Evolutionary conservation across 2,329 filamentous ascomycete genomes (phyloP), one percentile per base, ranked within the genome.

Genomic region (Xylariaceae sp.): DNA sequence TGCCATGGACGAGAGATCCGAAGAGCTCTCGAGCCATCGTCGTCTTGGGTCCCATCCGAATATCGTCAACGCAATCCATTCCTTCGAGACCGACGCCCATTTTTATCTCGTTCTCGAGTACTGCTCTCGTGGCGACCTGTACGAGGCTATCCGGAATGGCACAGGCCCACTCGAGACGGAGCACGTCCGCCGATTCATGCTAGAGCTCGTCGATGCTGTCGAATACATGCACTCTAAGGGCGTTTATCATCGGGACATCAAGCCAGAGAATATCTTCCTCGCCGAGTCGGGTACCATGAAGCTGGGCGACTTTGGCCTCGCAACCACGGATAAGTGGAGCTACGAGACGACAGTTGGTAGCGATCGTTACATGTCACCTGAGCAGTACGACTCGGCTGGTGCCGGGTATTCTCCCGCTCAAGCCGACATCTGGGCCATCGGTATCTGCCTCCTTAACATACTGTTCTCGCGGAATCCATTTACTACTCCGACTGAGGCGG

Each of bases 241-340:
- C 50, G 78, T 97, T 59, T 96, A 88, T 63, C 92, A 98, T 61
- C 86, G 92, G 46, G 92, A 98, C 64, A 96, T 98, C 77, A 98
- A 98, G 70, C 92, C 92, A 0, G 92, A 98, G 74, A 98, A 98
- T 71, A 95, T 98, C 64, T 97, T 98, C 63, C 74, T 98, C 48
- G 85, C 82, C 43, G 78, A 89, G 44, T 78, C 83, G 51, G 90
- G 90, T 38, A 76, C 83, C 27, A 85, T 97, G 85, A 98, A 98
- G 69, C 80, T 98, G 24, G 92, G 92, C 56, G 92, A 98, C 64
- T 95, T 97, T 61, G 92, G 92, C 38, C 73, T 98, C 47, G 89
- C 89, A 36, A 96, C 90, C 9, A 85, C 81, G 5, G 88, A 94
- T 46, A 73, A 81, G 53, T 95, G 88, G 88, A 94, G 87, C 16